These are phyloP conservation scores for Penicillium corylophilum DNA, from an alignment of 2,329 filamentous ascomycete genomes.

Conservation along the genomic window DNA sequence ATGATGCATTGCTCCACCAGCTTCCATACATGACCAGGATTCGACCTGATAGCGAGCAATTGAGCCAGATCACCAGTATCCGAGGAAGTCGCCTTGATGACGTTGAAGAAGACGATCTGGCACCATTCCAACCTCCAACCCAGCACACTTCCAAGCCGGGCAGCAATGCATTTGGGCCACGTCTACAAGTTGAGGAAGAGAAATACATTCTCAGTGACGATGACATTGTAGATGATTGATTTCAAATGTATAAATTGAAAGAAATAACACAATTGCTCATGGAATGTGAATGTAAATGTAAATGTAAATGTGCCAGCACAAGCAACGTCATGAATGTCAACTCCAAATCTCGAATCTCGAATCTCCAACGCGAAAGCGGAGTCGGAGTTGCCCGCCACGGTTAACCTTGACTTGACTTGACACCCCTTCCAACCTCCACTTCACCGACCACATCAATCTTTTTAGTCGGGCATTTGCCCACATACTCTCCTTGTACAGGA, in stretches of 20 bases:
- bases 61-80: conserved; percentile 69
- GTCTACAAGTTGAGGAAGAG: conserved; percentile 50
- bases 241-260: too few species aligned
- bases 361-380: background rate
- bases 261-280: too few species aligned
- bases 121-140: conserved; percentile 48
- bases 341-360: background rate
- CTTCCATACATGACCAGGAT: conserved; percentile 82
- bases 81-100: conserved; percentile 29
- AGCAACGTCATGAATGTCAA: too few species aligned
- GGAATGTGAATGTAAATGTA: background rate
- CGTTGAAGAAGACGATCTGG: conserved; percentile 43
- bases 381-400: background rate
- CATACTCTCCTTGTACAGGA: background rate
- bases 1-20: conserved; percentile 66
- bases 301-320: background rate
- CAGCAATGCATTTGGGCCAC: conserved; percentile 22
- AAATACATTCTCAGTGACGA: conserved; percentile 76
- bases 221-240: conserved; percentile 73
- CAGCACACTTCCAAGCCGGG: conserved; percentile 17
- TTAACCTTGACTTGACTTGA: too few species aligned
- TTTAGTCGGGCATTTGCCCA: background rate
- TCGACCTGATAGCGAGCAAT: conserved; percentile 50
- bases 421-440: background rate
- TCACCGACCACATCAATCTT: background rate